Conservation (phyloP, 495 filamentous ascomycete genomes). For the Trichoderma asperelloides region DNA sequence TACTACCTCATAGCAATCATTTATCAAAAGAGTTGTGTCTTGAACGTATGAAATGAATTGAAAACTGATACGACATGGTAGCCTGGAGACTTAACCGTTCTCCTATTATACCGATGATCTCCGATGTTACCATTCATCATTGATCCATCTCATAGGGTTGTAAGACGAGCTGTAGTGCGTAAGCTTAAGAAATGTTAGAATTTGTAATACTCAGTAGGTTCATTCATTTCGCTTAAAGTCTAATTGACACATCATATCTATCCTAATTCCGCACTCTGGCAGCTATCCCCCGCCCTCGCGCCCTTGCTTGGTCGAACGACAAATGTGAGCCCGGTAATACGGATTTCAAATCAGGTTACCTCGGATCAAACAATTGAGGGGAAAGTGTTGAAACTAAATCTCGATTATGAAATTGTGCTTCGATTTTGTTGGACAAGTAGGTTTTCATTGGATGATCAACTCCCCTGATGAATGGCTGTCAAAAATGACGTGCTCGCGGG, state of each 20-base stretch:
- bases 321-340: neutral
- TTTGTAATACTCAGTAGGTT: too few relatives aligned
- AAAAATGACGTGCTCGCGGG: slow-evolving; percentile 10
- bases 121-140: too few relatives aligned
- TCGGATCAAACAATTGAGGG: neutral
- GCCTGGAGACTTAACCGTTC: too few relatives aligned
- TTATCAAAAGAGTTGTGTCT: neutral
- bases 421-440: neutral
- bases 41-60: neutral
- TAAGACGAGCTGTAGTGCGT: too few relatives aligned
- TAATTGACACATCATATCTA: too few relatives aligned
- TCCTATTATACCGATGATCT: too few relatives aligned
- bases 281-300: neutral
- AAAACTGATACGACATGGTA: too few relatives aligned
- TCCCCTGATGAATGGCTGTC: neutral
- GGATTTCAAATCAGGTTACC: neutral
- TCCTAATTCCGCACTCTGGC: neutral
- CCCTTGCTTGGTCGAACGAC: neutral
- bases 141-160: too few relatives aligned
- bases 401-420: neutral
- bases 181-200: too few relatives aligned
- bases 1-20: neutral
- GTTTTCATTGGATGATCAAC: neutral
- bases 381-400: neutral
- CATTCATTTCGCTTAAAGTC: too few relatives aligned